Base-by-base conservation (phyloP, 2,329 filamentous ascomycete species). In the Aspergillus tamarii region DNA sequence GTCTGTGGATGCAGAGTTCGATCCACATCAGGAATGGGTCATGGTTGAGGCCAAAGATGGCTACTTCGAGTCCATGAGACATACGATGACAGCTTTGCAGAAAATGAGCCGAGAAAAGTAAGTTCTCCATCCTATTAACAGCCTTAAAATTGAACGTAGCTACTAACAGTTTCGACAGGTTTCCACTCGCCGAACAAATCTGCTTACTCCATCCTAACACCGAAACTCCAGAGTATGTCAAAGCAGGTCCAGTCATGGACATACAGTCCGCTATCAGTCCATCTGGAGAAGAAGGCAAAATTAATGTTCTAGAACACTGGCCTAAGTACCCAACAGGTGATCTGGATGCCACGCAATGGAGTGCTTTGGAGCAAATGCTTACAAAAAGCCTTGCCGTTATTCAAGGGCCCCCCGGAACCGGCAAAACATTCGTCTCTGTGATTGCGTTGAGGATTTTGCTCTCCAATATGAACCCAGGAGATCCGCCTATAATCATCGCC, bases 341-440 rank as follows among this genome's bases (percentile, higher is more conserved):
- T 34, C 83, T 97, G 10, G 93, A 97, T 69, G 72, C 77, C 0
- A 93, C 91, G 0, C 94, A 97, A 73, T 83, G 88, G 46, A 75
- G 79, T 3, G 93, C 92, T 0, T 82, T 95, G 0, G 79, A 85
- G 19, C 82, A 87, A 1, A 93, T 96, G 65, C 77, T 95, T 1
- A 90, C 89, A 0, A 90, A 88, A 62, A 85, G 87, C 54, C 72
- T 97, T 1, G 87, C 92, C 0, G 88, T 97, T 36, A 78, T 97
- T 0, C 94, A 97, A 79, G 94, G 94, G 0, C 93, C 93, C 11
- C 93, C 93, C 0, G 89, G 88, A 6, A 90, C 88, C 1, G 89
- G 89, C 5, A 97, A 97, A 73, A 97, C 94, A 0, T 90, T 90
- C 67, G 90, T 93, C 0, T 95, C 92, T 0, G 87, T 94, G 2